Base-by-base conservation (phyloP, 1,139 yeast species). In the Pichia sp. region DNA sequence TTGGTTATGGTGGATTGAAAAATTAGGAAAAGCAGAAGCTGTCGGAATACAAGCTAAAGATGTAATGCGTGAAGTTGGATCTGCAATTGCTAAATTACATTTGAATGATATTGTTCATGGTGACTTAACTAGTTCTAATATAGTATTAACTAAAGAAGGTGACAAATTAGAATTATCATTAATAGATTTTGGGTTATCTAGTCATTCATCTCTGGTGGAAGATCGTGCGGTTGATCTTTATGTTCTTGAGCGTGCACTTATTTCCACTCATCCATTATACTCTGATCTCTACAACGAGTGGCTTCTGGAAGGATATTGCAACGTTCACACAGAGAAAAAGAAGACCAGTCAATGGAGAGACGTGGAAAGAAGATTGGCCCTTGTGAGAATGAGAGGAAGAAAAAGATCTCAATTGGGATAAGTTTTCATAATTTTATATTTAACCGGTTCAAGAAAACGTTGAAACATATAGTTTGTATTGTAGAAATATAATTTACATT, bases 211-310 rank as follows among this genome's bases (percentile, higher is more conserved):
- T 0, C 66, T 89, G 57, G 78, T 87, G 0, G 99, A 95, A 62
- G 98, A 93, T 65, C 90, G 89, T 67, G 98, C 99, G 2, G 99
- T 95, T 18, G 99, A 95, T 67, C 68, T 95, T 55, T 95, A 93
- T 63, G 98, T 95, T 11, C 72, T 95, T 57, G 99, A 95, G 67
- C 75, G 98, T 61, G 99, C 99, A 1, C 79, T 95, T 25, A 70
- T 80, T 42, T 87, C 96, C 59, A 95, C 99, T 0, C 99, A 95
- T 67, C 93, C 99, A 0, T 75, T 76, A 6, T 79, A 78, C 62
- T 76, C 96, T 5, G 79, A 75, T 1, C 62, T 68, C 44, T 89
- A 90, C 66, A 84, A 80, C 60, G 67, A 70, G 45, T 84, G 95
- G 90, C 64, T 91, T 13, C 70, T 91, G 58, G 76, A 80, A 50